Base-by-base conservation (phyloP, 1,284 basidiomycete genomes). In the Apiotrichum porosum region DNA sequence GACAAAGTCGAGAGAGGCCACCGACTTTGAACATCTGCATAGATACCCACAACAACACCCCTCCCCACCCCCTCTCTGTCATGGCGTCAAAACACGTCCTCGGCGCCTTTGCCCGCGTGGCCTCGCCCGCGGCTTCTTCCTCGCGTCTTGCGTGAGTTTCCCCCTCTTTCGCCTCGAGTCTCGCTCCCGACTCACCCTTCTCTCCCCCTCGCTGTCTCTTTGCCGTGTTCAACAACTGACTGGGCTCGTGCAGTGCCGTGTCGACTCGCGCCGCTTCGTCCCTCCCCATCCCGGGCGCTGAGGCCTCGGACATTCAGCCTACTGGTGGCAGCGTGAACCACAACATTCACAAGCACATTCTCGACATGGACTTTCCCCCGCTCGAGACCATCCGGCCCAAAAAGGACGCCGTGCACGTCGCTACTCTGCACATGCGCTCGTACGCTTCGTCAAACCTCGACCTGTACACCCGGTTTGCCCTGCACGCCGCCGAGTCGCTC, bases 381-480 rank as follows among this genome's bases (percentile, higher is more conserved):
- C 43, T 46, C 19, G 31, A 46, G 35, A 57, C 56, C 3, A 47
- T 66, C 21, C 39, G 46, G 13, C 54, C 51, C 14, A n/a, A n/a
- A n/a, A 84, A 82, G 5, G 81, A 90, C 73, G 74, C 76, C 53
- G 77, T 89, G 47, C 90, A 91, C 47, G 88, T 85, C 57, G 92
- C 89, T 4, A 80, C 80, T 37, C 78, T 97, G 47, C 88, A 91
- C 62, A 81, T 97, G 63, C 85, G 86, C 51, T 83, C 88, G 1
- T 82, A 93, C 76, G 77, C 83, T 62, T 76, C 80, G 14, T 69
- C 77, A 32, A 77, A 68, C 26, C 81, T 98, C 42, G 81, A 84
- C 61, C 81, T 93, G 56, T 91, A 87, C 72, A 79, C 84, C 1
- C 85, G 89, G 68, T 94, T 98, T 69, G 85, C 85, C 0, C 73